These are phyloP conservation scores for Davidsoniella eucalypti DNA, from an alignment of 2,329 filamentous ascomycete species.

Conservation along the genomic window DNA sequence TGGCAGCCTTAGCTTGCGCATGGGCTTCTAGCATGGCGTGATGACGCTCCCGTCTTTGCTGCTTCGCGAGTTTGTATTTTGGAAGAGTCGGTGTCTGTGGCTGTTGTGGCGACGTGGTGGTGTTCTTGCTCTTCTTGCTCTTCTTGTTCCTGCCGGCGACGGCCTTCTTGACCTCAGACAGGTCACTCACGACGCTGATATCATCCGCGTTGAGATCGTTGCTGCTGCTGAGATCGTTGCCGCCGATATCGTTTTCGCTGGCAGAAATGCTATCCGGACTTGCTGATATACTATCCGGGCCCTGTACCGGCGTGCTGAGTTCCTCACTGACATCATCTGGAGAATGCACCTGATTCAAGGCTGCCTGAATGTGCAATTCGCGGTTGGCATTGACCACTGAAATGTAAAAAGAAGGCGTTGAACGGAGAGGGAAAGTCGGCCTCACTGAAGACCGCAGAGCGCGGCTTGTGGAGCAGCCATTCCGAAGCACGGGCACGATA, in stretches of 20 bases:
- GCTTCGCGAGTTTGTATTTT: background rate
- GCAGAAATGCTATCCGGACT: too few species aligned
- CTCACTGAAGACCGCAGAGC: background rate
- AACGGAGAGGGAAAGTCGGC: background rate
- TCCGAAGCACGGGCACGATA: constrained; percentile 12
- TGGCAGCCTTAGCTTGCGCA: background rate
- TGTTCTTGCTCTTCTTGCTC: background rate
- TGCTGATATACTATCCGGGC: too few species aligned
- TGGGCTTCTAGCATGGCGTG: background rate
- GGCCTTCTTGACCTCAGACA: background rate
- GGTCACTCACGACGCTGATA: background rate
- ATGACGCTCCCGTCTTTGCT: background rate
- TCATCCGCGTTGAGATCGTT: too few species aligned
- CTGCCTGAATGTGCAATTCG: background rate
- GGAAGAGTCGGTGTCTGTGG: background rate
- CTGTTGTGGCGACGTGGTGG: background rate
- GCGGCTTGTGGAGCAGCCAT: constrained; percentile 2
- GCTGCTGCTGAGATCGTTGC: too few species aligned
- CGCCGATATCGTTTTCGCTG: too few species aligned
- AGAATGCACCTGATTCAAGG: constrained; percentile 1
- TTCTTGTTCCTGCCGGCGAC: background rate
- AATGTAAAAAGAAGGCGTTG: background rate
- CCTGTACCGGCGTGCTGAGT: too few species aligned
- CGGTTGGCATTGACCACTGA: constrained; percentile 1
- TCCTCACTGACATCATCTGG: constrained; percentile 10